Percentiles rank a stretch among this genome's conserved stretches.
Conservation (phyloP, 345 rosid species). For the Psidium guajava region DNA sequence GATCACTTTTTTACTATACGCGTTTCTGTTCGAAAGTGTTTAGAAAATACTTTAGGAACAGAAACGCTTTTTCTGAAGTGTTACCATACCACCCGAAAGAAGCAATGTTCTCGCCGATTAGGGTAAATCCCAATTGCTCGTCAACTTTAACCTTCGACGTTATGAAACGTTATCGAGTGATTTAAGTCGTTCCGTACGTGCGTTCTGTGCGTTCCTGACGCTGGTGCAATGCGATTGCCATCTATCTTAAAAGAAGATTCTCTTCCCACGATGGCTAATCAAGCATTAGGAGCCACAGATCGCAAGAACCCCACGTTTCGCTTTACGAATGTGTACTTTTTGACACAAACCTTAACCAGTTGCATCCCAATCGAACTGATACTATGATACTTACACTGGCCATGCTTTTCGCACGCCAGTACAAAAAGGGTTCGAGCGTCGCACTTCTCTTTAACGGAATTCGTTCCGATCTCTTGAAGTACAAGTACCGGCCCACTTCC, state of each 20-base stretch:
- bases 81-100: too few species aligned
- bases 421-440: neutral
- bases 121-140: neutral
- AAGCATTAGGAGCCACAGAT: neutral
- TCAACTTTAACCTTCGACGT: neutral
- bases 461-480: neutral
- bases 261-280: neutral
- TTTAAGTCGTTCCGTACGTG: too few species aligned
- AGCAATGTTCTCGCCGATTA: neutral
- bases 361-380: neutral
- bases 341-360: neutral
- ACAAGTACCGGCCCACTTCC: neutral
- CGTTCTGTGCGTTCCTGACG: too few species aligned
- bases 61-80: too few species aligned
- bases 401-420: neutral
- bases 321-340: neutral
- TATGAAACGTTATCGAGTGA: too few species aligned
- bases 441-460: neutral
- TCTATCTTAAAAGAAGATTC: neutral
- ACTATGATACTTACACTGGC: neutral
- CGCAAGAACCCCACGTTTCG: neutral
- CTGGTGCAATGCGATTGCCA: too few species aligned
- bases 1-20: too few species aligned
- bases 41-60: too few species aligned
- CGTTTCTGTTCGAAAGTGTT: too few species aligned